These are phyloP conservation scores for Metarhizium humberi DNA, from an alignment of 2,329 filamentous ascomycete species.

Conservation along the genomic window DNA sequence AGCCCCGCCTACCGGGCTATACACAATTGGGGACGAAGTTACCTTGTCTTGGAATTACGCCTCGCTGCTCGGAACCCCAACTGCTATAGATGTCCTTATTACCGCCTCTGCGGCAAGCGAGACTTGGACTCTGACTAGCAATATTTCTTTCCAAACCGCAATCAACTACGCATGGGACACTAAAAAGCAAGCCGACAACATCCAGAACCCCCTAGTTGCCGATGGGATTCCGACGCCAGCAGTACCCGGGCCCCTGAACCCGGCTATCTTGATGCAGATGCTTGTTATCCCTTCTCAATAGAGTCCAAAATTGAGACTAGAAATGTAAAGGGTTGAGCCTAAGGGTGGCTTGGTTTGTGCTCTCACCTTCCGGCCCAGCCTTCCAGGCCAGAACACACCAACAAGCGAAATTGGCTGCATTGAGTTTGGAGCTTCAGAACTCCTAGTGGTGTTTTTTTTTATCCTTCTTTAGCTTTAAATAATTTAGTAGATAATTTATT, in stretches of 20 bases:
- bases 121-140: conserved; percentile 53
- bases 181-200: conserved; percentile 34
- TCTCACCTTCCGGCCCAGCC: too few species aligned
- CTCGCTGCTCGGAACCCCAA: conserved; percentile 45
- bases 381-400: too few species aligned
- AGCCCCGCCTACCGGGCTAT: conserved; percentile 40
- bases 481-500: too few species aligned
- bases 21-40: conserved; percentile 50
- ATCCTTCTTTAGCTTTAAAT: too few species aligned
- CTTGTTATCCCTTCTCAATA: conserved; percentile 43
- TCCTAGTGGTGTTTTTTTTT: too few species aligned
- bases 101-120: conserved; percentile 42
- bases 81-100: conserved; percentile 50
- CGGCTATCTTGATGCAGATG: conserved; percentile 44
- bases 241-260: conserved; percentile 40
- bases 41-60: conserved; percentile 61
- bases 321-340: too few species aligned
- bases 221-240: conserved; percentile 46
- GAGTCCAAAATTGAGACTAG: too few species aligned
- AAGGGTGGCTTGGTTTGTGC: too few species aligned
- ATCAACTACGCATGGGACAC: conserved; percentile 52
- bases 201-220: conserved; percentile 44
- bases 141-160: conserved; percentile 48
- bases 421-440: too few species aligned
- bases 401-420: too few species aligned